Percentiles rank a stretch among this genome's conserved stretches.
Evolutionary conservation across 2,329 filamentous ascomycete genomes (phyloP).

Genomic region (Aspergillus ochraceoroseus): DNA sequence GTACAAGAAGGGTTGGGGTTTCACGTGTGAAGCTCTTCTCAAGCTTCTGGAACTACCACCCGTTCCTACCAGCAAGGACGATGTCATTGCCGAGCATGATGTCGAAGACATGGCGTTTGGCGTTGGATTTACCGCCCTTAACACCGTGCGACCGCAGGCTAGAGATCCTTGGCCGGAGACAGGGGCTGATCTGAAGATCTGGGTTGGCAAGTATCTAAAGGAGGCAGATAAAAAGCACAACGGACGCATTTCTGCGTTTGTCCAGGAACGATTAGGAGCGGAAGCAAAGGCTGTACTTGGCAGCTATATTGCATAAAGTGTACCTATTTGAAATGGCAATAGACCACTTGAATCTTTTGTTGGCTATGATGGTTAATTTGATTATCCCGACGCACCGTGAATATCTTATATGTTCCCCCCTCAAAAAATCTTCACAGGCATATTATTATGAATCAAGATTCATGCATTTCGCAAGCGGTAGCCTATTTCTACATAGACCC

Average conservation of each 20-base stretch:
- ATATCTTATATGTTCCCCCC: too few relatives aligned
- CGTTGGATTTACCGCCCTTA: slow-evolving; percentile 86
- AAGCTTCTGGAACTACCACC: slow-evolving; percentile 87
- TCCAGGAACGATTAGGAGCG: slow-evolving; percentile 63
- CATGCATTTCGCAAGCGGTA: too few relatives aligned
- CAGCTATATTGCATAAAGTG: slow-evolving; percentile 45
- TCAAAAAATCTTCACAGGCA: too few relatives aligned
- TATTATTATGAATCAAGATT: too few relatives aligned
- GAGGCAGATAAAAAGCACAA: slow-evolving; percentile 68
- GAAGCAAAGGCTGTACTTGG: slow-evolving; percentile 51
- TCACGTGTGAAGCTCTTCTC: slow-evolving; percentile 83
- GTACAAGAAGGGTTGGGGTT: slow-evolving; percentile 84
- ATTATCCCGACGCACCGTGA: too few relatives aligned
- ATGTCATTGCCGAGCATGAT: slow-evolving; percentile 78
- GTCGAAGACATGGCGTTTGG: slow-evolving; percentile 94
- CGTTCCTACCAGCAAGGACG: slow-evolving; percentile 63
- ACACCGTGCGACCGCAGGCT: slow-evolving; percentile 72
- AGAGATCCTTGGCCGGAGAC: slow-evolving; percentile 84
- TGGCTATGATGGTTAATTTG: slow-evolving; percentile 1
- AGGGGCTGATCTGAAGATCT: slow-evolving; percentile 67
- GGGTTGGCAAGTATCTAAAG: slow-evolving; percentile 78
- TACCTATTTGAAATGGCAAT: neutral
- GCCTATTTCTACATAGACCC: too few relatives aligned
- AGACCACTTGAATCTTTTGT: neutral
- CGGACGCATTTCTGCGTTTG: slow-evolving; percentile 66